Percentiles rank a stretch among this genome's conserved stretches.
Conservation (phyloP, 495 filamentous ascomycete species). For the Podospora australis region DNA sequence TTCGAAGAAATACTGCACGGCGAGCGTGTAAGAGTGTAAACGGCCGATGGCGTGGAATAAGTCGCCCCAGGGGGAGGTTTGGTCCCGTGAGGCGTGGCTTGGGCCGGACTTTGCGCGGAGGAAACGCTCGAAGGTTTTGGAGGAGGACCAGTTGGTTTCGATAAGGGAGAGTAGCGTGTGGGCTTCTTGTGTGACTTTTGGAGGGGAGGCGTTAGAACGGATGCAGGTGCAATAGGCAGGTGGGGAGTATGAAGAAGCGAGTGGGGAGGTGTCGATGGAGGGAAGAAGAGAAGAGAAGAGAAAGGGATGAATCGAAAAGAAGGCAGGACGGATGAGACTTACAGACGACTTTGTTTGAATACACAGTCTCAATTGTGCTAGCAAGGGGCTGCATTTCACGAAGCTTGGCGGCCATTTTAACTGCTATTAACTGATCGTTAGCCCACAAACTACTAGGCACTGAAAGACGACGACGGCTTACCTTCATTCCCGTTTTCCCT, state of each 20-base stretch:
- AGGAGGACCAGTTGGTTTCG: neutral
- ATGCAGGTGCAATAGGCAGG: too few relatives aligned
- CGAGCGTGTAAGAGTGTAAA: constrained; percentile 14
- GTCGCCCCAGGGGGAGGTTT: constrained; percentile 8
- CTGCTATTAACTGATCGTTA: too few relatives aligned
- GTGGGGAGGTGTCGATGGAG: neutral
- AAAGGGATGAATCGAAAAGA: too few relatives aligned
- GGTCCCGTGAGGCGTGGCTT: neutral
- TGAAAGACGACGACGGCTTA: neutral
- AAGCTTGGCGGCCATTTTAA: too few relatives aligned
- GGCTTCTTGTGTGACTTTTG: neutral
- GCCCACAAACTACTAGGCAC: too few relatives aligned
- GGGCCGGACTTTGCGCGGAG: neutral
- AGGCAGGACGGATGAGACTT: too few relatives aligned
- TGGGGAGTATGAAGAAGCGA: too few relatives aligned
- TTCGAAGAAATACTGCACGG: constrained; percentile 5
- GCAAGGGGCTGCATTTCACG: too few relatives aligned
- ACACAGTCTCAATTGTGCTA: too few relatives aligned
- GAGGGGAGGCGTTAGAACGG: too few relatives aligned
- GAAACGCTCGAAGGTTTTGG: constrained; percentile 1
- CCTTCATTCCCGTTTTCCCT: neutral
- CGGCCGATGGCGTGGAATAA: constrained; percentile 12
- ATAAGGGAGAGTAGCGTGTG: neutral
- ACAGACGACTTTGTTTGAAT: neutral
- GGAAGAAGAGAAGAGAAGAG: neutral